Conservation (phyloP, 2,329 filamentous ascomycete genomes). For the Phyllosticta capitalensis region DNA sequence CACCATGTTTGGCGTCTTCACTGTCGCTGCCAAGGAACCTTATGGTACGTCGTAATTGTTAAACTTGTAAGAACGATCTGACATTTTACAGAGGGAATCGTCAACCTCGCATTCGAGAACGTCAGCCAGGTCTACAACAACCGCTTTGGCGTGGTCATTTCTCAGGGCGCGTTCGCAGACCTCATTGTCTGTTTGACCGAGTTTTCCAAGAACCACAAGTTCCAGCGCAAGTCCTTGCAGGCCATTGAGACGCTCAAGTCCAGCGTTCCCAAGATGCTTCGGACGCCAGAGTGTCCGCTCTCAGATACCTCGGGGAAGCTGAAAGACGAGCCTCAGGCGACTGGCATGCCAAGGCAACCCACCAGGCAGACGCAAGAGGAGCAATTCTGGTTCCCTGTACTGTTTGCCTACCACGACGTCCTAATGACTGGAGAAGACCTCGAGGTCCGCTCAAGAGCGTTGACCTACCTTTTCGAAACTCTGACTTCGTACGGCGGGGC, state of each 20-base stretch:
- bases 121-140: slow-evolving; percentile 93
- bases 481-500: slow-evolving; percentile 82
- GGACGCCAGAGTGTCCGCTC: slow-evolving; percentile 87
- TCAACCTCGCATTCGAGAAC: slow-evolving; percentile 94
- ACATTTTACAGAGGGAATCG: slow-evolving; percentile 64
- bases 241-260: slow-evolving; percentile 93
- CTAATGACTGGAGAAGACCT: slow-evolving; percentile 98
- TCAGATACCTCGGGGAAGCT: slow-evolving; percentile 53
- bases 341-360: slow-evolving; percentile 50
- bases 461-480: slow-evolving; percentile 95
- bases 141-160: slow-evolving; percentile 90
- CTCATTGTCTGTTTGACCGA: slow-evolving; percentile 93
- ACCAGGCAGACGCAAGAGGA: slow-evolving; percentile 85
- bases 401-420: slow-evolving; percentile 98
- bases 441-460: slow-evolving; percentile 76
- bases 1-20: slow-evolving; percentile 99
- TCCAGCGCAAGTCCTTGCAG: slow-evolving; percentile 96
- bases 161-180: slow-evolving; percentile 93
- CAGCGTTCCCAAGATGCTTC: slow-evolving; percentile 88
- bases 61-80: slow-evolving; percentile 13
- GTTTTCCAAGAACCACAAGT: slow-evolving; percentile 97
- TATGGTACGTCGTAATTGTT: slow-evolving; percentile 45
- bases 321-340: slow-evolving; percentile 38
- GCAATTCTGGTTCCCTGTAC: slow-evolving; percentile 95
- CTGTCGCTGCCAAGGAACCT: slow-evolving; percentile 83